A percentile compares a stretch with the other conserved stretches of the same genome.
Evolutionary conservation across 2,329 filamentous ascomycete genomes (phyloP).

Genomic region (Epichloe bromicola): DNA sequence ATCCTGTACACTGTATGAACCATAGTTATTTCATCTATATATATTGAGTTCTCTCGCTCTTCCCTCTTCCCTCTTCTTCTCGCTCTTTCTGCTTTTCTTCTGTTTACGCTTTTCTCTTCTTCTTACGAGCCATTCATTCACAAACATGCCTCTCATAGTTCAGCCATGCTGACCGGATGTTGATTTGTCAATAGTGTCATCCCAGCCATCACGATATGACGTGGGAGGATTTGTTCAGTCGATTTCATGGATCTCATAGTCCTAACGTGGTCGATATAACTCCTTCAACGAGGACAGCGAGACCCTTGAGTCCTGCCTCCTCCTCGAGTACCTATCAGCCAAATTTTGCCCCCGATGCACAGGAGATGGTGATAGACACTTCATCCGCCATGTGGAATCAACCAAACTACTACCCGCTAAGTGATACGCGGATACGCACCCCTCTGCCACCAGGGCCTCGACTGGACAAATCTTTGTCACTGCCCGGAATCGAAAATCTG

Average conservation of each 20-base stretch:
- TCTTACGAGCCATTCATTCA: too few species aligned
- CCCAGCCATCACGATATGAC: slow-evolving; percentile 48
- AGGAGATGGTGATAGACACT: slow-evolving; percentile 44
- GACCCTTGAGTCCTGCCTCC: slow-evolving; percentile 36
- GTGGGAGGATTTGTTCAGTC: slow-evolving; percentile 44
- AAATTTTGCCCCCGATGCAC: slow-evolving; percentile 30
- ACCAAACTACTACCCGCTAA: slow-evolving; percentile 25
- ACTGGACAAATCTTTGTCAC: slow-evolving; percentile 35
- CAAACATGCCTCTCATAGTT: slow-evolving; percentile 2
- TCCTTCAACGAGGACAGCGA: slow-evolving; percentile 26
- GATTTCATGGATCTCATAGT: slow-evolving; percentile 39
- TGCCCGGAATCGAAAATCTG: slow-evolving; percentile 37
- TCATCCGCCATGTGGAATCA: slow-evolving; percentile 18
- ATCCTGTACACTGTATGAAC: too few species aligned
- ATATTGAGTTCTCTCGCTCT: background rate
- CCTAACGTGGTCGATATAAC: slow-evolving; percentile 37
- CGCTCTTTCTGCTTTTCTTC: background rate
- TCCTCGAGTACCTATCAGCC: slow-evolving; percentile 22
- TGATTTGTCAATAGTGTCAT: slow-evolving; percentile 32
- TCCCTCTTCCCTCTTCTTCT: background rate
- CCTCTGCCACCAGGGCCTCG: slow-evolving; percentile 43
- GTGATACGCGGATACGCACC: slow-evolving; percentile 39
- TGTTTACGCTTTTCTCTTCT: too few species aligned
- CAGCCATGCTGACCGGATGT: background rate
- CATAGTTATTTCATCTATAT: too few species aligned